Evolutionary conservation across 2,329 filamentous ascomycete species (phyloP).

Genomic region (Parascedosporium putredinis): DNA sequence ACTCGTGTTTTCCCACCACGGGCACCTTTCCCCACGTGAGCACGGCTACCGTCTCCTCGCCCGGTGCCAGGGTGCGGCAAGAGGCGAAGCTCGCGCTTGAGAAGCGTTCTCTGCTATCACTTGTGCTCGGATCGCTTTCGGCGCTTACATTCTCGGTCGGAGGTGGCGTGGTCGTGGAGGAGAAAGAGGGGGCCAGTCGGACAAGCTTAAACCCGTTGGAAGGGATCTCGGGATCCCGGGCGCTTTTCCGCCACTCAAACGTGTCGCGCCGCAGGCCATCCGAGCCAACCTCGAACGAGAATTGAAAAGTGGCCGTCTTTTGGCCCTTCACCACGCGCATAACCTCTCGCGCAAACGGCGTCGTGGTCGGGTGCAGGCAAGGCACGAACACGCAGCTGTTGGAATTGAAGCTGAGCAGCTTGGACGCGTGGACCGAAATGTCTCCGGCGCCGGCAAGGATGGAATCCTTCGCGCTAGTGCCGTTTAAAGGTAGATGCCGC

Average conservation of each 20-base stretch:
- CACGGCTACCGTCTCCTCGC: background rate
- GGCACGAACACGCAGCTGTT: background rate
- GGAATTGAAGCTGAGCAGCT: background rate
- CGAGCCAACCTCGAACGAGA: background rate
- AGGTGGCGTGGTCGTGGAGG: too few species aligned
- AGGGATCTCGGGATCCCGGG: background rate
- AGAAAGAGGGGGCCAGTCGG: too few species aligned
- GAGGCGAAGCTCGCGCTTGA: too few species aligned
- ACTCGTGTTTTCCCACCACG: background rate
- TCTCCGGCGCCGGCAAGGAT: background rate
- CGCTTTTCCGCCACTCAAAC: background rate
- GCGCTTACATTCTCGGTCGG: too few species aligned
- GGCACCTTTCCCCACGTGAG: background rate
- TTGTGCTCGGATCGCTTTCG: too few species aligned
- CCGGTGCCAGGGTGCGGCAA: too few species aligned
- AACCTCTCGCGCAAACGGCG: background rate
- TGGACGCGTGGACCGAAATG: background rate
- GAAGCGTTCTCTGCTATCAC: too few species aligned
- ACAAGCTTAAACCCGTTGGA: background rate
- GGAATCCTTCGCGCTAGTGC: background rate
- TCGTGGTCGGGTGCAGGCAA: background rate
- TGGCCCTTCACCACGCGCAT: background rate
- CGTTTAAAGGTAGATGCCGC: background rate
- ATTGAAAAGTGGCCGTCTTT: background rate
- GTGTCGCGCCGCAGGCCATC: background rate